Conservation (phyloP, 768 basidiomycete genomes). For the Rhodotorula babjevae region DNA sequence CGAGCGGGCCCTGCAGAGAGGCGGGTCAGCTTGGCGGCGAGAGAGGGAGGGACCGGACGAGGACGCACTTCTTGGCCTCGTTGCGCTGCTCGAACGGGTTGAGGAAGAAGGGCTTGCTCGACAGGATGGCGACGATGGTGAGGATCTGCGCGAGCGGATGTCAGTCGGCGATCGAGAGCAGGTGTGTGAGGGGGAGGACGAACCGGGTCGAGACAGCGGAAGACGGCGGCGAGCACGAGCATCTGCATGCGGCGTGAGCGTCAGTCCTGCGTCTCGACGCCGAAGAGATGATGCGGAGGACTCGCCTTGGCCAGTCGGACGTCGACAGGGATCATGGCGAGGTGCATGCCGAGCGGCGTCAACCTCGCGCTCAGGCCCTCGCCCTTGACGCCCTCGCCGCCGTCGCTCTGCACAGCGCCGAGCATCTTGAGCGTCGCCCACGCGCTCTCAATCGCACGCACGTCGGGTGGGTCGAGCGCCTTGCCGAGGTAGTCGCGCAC, state of each 20-base stretch:
- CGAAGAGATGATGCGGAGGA: neutral
- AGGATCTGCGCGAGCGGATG: constrained; percentile 50
- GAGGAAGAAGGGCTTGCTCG: constrained; percentile 79
- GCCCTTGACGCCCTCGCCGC: constrained; percentile 46
- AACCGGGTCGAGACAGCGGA: constrained; percentile 69
- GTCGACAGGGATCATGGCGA: constrained; percentile 81
- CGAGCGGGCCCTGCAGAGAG: constrained; percentile 59
- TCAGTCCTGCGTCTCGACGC: neutral
- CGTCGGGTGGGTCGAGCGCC: constrained; percentile 78
- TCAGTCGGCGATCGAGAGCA: neutral
- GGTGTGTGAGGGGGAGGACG: neutral
- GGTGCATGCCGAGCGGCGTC: constrained; percentile 76
- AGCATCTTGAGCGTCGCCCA: constrained; percentile 68
- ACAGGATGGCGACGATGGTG: constrained; percentile 74
- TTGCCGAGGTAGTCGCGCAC: constrained; percentile 68
- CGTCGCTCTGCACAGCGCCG: constrained; percentile 64
- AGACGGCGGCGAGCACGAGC: constrained; percentile 76
- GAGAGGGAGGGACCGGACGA: neutral
- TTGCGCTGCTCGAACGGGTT: constrained; percentile 78
- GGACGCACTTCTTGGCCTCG: constrained; percentile 63
- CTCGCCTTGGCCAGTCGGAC: constrained; percentile 74
- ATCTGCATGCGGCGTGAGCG: constrained; percentile 54
- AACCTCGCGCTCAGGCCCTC: constrained; percentile 52
- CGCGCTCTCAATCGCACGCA: constrained; percentile 69
- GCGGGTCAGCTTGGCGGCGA: neutral